Conservation (phyloP, 345 rosid genomes). For the Arabidopsis suecica region DNA sequence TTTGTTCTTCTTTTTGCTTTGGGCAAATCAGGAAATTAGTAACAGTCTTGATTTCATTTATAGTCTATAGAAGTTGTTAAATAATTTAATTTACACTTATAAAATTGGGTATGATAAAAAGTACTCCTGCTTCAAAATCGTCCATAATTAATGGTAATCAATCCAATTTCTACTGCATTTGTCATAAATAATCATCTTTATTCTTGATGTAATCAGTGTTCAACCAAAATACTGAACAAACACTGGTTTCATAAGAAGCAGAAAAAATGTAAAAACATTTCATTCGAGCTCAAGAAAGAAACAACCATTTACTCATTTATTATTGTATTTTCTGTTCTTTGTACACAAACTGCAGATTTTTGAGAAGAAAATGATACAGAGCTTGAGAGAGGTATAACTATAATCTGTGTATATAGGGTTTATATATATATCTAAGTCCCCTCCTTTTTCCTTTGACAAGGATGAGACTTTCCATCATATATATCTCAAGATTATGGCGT, state of each 20-base stretch:
- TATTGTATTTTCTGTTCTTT: background rate
- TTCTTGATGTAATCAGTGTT: background rate
- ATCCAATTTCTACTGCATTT: background rate
- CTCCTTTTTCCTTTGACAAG: conserved; percentile 31
- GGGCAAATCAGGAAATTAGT: background rate
- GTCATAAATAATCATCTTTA: background rate
- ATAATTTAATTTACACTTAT: background rate
- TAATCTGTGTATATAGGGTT: background rate
- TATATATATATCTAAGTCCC: conserved; percentile 21
- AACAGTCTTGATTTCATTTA: background rate
- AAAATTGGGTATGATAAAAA: background rate
- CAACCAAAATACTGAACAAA: background rate
- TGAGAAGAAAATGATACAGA: conserved; percentile 24
- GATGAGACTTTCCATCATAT: conserved; percentile 24
- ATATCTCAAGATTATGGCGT: conserved; percentile 13
- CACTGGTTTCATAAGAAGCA: background rate
- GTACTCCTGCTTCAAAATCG: background rate
- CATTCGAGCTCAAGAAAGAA: conserved; percentile 1
- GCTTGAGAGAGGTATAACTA: conserved; percentile 5
- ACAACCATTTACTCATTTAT: conserved; percentile 5
- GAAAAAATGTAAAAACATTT: background rate
- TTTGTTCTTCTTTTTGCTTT: background rate
- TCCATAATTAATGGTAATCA: background rate
- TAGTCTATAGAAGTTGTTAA: background rate
- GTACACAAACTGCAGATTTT: conserved; percentile 20